Conservation (phyloP, 129 eudicot genomes). For the Saussurea involucrata region DNA sequence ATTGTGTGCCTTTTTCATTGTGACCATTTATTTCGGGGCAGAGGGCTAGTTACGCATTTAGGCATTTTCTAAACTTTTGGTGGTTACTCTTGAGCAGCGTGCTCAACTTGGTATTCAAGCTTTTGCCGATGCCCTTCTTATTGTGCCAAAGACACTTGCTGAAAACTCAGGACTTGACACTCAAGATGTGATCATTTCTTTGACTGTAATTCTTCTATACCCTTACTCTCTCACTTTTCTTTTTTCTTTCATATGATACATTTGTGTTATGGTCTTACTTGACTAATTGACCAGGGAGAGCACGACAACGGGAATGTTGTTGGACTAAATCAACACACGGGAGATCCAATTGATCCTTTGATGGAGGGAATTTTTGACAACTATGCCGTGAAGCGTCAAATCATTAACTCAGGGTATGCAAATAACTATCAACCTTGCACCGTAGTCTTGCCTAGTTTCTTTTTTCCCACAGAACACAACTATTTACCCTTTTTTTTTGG, state of each 20-base stretch:
- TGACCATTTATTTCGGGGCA: background rate
- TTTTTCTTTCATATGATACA: background rate
- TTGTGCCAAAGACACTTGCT: constrained; percentile 93
- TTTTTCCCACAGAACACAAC: background rate
- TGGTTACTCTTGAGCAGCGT: constrained; percentile 47
- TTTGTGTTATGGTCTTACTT: background rate
- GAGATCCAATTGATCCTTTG: constrained; percentile 91
- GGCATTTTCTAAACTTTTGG: background rate
- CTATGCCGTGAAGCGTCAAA: constrained; percentile 88
- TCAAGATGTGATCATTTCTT: constrained; percentile 81
- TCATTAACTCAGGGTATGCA: constrained; percentile 86
- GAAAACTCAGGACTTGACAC: constrained; percentile 99
- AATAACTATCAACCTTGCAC: background rate
- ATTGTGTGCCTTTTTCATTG: background rate
- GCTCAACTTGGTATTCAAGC: constrained; percentile 98
- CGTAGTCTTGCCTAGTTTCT: background rate
- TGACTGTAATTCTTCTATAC: constrained; percentile 56
- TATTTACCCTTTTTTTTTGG: no score
- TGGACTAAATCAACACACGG: constrained; percentile 86
- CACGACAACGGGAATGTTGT: constrained; percentile 90
- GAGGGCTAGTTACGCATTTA: background rate
- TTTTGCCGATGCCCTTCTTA: constrained; percentile 94
- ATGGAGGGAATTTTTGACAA: constrained; percentile 99
- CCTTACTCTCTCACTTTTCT: background rate
- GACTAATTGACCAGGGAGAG: constrained; percentile 59